A percentile compares a stretch with the other conserved stretches of the same genome.
phyloP scores from a whole-genome alignment of 2,329 filamentous ascomycete species.

The Emmonsiellopsis sp. region DNA sequence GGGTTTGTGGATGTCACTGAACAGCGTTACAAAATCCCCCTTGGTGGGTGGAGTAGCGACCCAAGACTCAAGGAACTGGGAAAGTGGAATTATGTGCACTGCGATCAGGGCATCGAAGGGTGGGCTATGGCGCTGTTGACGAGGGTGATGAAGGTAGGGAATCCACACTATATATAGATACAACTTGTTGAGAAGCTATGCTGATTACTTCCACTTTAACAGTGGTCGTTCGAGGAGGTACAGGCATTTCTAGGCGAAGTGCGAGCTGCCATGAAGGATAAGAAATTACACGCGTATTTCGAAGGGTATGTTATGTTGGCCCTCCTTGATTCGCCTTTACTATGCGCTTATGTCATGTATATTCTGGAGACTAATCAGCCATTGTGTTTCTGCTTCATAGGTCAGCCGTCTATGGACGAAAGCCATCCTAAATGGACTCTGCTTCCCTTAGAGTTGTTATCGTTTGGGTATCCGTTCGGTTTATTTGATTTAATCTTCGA shows the following conservation, averaged over 20 bases:
- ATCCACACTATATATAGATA: no score
- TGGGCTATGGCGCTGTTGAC: constrained; percentile 24
- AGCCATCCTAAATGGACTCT: no score
- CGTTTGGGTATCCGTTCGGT: no score
- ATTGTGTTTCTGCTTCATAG: no score
- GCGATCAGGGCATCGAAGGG: constrained; percentile 22
- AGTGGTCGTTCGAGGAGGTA: not conserved
- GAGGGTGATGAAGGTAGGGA: constrained; percentile 21
- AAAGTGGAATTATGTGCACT: constrained; percentile 17
- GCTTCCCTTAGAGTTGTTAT: no score
- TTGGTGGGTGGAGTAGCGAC: constrained; percentile 25
- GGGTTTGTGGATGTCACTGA: constrained; percentile 24
- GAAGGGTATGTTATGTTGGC: not conserved
- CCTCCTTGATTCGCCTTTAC: no score
- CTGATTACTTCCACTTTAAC: no score
- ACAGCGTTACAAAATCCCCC: constrained; percentile 20
- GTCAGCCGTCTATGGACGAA: no score
- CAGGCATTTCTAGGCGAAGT: not conserved
- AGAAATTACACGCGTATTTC: not conserved
- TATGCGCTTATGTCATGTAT: no score
- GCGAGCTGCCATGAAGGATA: not conserved
- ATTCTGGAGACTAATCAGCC: no score
- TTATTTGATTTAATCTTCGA: no score
- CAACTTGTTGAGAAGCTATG: no score
- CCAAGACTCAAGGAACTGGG: constrained; percentile 21